Evolutionary conservation across 2,329 filamentous ascomycete genomes (phyloP), one percentile per base, ranked within the genome.

Genomic region (Epichloe brachyelytri): DNA sequence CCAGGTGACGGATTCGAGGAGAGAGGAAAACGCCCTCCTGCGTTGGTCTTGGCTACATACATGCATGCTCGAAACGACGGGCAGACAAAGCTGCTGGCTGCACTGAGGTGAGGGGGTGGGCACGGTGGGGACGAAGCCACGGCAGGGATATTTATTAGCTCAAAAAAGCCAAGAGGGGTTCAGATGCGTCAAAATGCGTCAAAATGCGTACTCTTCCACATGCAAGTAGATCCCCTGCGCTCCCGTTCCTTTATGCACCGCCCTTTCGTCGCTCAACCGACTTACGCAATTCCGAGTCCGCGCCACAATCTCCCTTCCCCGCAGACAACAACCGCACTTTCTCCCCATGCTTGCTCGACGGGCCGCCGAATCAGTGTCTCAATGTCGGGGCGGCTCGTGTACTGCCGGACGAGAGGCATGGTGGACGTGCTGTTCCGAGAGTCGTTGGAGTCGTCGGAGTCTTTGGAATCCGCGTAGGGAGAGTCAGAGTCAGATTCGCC

Each of bases 241-340:
- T 1, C 77, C 79, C 0, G 78, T 82, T 5, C 79, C 79, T 61
- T 83, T 83, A 59, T 82, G 79, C 20, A 82, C 79, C 0, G 75
- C 79, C 40, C 79, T 66, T 64, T 82, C 79, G 57, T 83, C 78
- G 49, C 77, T 79, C 54, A 82, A 54, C 33, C 64, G 65, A 2
- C 75, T 73, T 3, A 82, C 77, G 51, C 69, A 74, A 56, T 79
- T 82, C 51, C 79, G 68, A 14, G 77, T 73, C 44, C 65, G 65
- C 2, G 76, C 68, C 2, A 79, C 77, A 22, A 82, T 64, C 45
- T 74, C 74, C 48, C 71, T 71, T 1, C 79, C 79, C 78, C 79
- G 54, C 79, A 82, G 0, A 80, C 79, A 0, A 79, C 73, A 0
- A 82, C 73, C 1, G 73, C 74, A n/a, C 78, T 81, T 65, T 82